Base-by-base conservation (phyloP, 2,329 filamentous ascomycete species). In the Septoria petroselini region DNA sequence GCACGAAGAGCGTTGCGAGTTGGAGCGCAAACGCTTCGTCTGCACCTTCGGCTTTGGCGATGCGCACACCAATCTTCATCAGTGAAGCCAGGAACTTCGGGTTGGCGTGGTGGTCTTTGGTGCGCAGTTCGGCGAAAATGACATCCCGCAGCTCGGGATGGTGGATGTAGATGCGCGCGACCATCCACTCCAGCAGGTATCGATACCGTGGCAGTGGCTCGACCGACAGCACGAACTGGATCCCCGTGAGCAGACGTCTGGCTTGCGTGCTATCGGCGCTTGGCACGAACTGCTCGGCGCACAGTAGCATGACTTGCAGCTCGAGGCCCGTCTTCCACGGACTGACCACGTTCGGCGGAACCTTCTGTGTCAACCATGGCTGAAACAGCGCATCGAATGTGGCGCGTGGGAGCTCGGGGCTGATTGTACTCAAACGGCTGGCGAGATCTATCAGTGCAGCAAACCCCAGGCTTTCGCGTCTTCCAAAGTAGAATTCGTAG, bases 301-400 rank as follows among this genome's bases (percentile, higher is more conserved):
- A 66, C 0, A 76, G 48, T 1, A 77, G 58, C 61, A 76, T 68
- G 14, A 69, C 64, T 47, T 77, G 74, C 7, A 76, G 60, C 49
- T 77, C 74, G n/a, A 73, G 53, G 0, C 70, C 68, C n/a, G 69
- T 67, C 55, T 77, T 77, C 73, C 73, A 77, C 39, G 70, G 69
- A 51, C 65, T 71, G 31, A 75, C 70, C 29, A 72, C 70, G 3
- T 71, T 71, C 7, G 71, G 62, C 2, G 73, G 70, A 8, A 63
- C 55, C 52, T 69, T 71, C 52, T 77, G 75, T 9, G 59, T 58
- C 15, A 60, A 58, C 73, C 74, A 77, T 7, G 68, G 71, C 21
- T 72, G 55, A 3, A 75, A 48, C 1, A 75, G 49, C 4, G 55
- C 54, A 17, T 68, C 55, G 7, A 74, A 55, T 1, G 74, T 58